Evolutionary conservation across 441 rosid genomes (phyloP).

Genomic region (Eutrema salsugineum): DNA sequence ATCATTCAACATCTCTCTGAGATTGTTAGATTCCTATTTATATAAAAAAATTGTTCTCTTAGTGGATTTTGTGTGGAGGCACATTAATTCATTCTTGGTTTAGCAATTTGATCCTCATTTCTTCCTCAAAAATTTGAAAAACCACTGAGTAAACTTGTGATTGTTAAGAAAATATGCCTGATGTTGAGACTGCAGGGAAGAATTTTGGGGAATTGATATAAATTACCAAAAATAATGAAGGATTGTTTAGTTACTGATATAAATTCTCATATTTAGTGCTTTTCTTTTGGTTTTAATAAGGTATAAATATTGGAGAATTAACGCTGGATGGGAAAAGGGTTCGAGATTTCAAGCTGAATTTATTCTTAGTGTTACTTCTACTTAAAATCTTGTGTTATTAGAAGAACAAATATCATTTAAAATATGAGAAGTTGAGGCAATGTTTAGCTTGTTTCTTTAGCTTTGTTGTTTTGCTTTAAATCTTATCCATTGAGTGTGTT

Average conservation of each 20-base stretch:
- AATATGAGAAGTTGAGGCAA: neutral
- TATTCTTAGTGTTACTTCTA: neutral
- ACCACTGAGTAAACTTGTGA: neutral
- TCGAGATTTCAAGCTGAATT: neutral
- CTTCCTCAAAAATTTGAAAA: neutral
- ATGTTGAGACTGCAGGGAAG: neutral
- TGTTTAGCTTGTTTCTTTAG: neutral
- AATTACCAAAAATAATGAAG: neutral
- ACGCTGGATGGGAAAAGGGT: neutral
- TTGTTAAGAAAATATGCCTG: neutral
- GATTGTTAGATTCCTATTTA: neutral
- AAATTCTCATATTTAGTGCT: constrained; percentile 10
- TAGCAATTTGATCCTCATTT: neutral
- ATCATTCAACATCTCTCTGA: neutral
- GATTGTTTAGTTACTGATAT: neutral
- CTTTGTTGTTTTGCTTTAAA: neutral
- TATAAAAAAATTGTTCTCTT: neutral
- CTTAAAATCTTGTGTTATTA: neutral
- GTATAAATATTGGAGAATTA: neutral
- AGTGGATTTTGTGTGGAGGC: neutral
- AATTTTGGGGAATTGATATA: neutral
- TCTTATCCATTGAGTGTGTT: neutral
- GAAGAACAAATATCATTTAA: neutral
- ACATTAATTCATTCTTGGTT: neutral
- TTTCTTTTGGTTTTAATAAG: neutral